Conservation (phyloP, 805 yeast genomes). For the Zygotorulaspora florentina region DNA sequence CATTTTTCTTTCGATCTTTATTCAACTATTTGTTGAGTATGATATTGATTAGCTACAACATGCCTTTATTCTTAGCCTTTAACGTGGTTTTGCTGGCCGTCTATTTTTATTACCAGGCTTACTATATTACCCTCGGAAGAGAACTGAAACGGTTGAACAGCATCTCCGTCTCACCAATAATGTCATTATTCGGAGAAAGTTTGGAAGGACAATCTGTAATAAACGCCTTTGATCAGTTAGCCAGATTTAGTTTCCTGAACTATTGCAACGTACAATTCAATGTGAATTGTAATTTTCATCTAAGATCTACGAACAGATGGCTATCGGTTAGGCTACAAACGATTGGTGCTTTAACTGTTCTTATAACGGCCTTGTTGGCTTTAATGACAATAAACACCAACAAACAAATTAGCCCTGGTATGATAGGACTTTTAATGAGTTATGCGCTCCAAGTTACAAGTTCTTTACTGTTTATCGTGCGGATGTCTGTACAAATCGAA, state of each 20-base stretch:
- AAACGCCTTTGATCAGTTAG: conserved; percentile 66
- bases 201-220: conserved; percentile 74
- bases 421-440: conserved; percentile 62
- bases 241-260: conserved; percentile 58
- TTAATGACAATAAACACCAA: conserved; percentile 37
- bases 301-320: conserved; percentile 62
- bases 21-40: conserved; percentile 48
- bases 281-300: conserved; percentile 45
- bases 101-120: conserved; percentile 66
- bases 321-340: conserved; percentile 55
- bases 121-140: conserved; percentile 65
- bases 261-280: conserved; percentile 46
- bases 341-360: conserved; percentile 53
- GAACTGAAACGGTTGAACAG: conserved; percentile 74
- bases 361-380: conserved; percentile 48
- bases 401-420: conserved; percentile 49
- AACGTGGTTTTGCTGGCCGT: conserved; percentile 44
- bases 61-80: conserved; percentile 52
- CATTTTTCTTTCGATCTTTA: conserved; percentile 42
- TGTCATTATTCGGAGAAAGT: conserved; percentile 79
- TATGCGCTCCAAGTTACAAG: conserved; percentile 56
- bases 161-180: conserved; percentile 68
- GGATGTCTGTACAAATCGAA: conserved; percentile 61
- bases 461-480: conserved; percentile 51
- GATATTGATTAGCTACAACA: conserved; percentile 46